A percentile compares a stretch with the other conserved stretches of the same genome.
phyloP scores from a whole-genome alignment of 75 land plant species.

The Cryptomeria japonica region DNA sequence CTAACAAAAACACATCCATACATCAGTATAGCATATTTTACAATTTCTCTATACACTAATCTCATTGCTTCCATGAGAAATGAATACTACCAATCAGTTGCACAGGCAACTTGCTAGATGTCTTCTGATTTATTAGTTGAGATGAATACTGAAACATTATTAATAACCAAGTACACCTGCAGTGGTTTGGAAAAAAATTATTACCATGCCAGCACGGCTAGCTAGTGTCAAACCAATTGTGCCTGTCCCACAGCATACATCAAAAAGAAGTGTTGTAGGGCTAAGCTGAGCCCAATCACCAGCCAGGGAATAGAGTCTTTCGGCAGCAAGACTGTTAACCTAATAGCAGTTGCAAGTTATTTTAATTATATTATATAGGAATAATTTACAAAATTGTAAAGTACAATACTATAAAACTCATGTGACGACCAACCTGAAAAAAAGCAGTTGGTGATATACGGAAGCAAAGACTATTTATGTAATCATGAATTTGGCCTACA shows the following conservation, averaged over 20 bases:
- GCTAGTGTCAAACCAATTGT: conserved; percentile 98
- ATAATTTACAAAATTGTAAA: background rate
- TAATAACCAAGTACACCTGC: conserved; percentile 9
- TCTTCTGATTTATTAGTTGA: conserved; percentile 8
- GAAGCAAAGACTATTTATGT: conserved; percentile 75
- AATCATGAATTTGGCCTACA: conserved; percentile 80
- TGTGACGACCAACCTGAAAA: conserved; percentile 69
- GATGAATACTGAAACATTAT: background rate
- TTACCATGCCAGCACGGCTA: conserved; percentile 96
- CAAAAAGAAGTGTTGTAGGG: conserved; percentile 90
- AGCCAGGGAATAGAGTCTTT: conserved; percentile 88
- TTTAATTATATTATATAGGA: background rate
- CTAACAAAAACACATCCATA: conserved; percentile 34
- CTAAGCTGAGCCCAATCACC: conserved; percentile 97
- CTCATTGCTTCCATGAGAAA: background rate
- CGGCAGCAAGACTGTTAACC: conserved; percentile 98
- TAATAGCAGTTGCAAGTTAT: conserved; percentile 25
- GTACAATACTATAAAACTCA: background rate
- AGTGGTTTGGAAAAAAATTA: background rate
- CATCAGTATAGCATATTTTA: background rate
- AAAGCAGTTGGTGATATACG: conserved; percentile 96
- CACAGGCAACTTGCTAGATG: background rate
- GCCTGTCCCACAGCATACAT: conserved; percentile 99
- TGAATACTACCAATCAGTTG: background rate
- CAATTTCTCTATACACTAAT: background rate